A percentile compares a stretch with the other conserved stretches of the same genome.
Evolutionary conservation across 345 rosid genomes (phyloP).

Genomic region (Schrenkiella parvula): DNA sequence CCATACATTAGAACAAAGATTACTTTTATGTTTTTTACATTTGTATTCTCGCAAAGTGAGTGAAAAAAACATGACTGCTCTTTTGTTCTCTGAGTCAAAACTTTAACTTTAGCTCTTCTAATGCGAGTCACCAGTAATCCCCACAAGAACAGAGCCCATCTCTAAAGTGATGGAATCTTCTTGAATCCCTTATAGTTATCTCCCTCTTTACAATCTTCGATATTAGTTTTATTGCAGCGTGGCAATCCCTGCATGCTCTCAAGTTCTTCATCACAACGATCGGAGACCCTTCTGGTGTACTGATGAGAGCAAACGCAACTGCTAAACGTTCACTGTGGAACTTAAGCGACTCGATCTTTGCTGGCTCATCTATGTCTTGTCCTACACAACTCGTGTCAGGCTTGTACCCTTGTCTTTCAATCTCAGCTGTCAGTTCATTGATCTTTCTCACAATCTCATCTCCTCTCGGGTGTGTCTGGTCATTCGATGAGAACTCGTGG

Average conservation of each 20-base stretch:
- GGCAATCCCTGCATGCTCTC: constrained; percentile 82
- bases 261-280: constrained; percentile 82
- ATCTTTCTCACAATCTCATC: constrained; percentile 52
- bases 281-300: constrained; percentile 66
- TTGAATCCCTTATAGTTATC: constrained; percentile 80
- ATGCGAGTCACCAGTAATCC: constrained; percentile 64
- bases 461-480: constrained; percentile 51
- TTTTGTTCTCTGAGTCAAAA: too few relatives aligned
- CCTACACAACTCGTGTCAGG: constrained; percentile 72
- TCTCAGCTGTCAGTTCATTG: constrained; percentile 43
- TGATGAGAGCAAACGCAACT: constrained; percentile 76
- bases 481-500: constrained; percentile 65
- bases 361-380: constrained; percentile 56
- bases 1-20: too few relatives aligned
- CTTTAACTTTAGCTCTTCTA: not conserved
- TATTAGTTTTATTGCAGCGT: constrained; percentile 77
- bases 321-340: constrained; percentile 82
- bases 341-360: constrained; percentile 66
- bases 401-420: constrained; percentile 67
- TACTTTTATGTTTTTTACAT: too few relatives aligned
- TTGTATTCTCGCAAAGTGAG: too few relatives aligned
- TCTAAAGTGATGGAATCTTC: constrained; percentile 83
- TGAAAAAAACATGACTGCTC: too few relatives aligned
- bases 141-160: constrained; percentile 73
- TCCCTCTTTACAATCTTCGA: constrained; percentile 72